Evolutionary conservation across 768 basidiomycete species (phyloP), one percentile per base, ranked within the genome.

Genomic region (Hericium rajendrae): DNA sequence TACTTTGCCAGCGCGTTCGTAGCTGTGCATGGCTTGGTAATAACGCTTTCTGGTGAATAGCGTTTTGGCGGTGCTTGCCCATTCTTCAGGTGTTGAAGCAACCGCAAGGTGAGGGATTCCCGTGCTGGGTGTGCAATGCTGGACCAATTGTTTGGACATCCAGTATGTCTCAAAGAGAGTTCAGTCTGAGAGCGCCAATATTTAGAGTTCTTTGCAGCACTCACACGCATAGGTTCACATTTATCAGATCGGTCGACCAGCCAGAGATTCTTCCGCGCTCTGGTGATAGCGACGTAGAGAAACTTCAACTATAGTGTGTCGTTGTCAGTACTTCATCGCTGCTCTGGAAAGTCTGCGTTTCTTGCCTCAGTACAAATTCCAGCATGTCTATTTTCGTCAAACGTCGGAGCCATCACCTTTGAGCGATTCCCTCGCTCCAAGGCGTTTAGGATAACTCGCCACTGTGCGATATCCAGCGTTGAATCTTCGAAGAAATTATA

Each of bases 401-500:
- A 83, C 9, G 66, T 65, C 0, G 22, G 49, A 82, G 82, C 18
- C 73, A 74, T 2, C 68, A 59, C 5, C 69, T 58, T 22, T 40
- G 57, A 22, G 12, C 58, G 22, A 66, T 65, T 40, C 16, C 49
- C n/a, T 9, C 18, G 18, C 22, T 26, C 49, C 9, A 51, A 16
- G 10, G 22, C 49, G 49, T 37, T 22, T 24, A 16, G 20, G 16
- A 48, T 48, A 9, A 61, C 32, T 16, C 40, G 39, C 60, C 60
- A 61, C 18, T 53, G 48, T 0, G 28, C 16, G 3, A n/a, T 52
- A 38, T 76, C 76, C 1, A 78, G 68, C 0, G 64, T 62, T 0
- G 88, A 89, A 60, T 86, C 84, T 26, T 80, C 76, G 62, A 90
- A 90, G 68, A 88, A 88, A 60, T 90, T 82, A 62, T 83, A 88